Conservation (phyloP, 352 stramenopile species). For the Globisporangium middletonii region DNA sequence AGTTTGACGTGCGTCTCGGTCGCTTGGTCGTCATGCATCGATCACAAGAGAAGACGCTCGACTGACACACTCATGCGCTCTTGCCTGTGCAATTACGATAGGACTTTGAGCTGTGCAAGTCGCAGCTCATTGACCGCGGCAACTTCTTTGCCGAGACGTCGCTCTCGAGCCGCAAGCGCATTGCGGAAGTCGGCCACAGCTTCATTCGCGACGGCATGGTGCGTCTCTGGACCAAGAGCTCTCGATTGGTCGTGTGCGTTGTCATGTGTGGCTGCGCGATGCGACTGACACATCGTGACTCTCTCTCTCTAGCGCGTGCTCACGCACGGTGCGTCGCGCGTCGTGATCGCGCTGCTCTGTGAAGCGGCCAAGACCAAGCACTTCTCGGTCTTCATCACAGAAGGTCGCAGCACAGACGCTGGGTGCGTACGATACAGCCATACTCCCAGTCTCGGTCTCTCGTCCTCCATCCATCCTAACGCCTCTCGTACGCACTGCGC, state of each 20-base stretch:
- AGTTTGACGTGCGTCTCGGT: constrained; percentile 63
- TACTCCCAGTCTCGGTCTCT: background rate
- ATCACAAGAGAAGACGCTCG: background rate
- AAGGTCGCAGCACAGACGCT: constrained; percentile 88
- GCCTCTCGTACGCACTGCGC: constrained; percentile 12
- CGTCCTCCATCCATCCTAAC: constrained; percentile 1
- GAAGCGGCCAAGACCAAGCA: constrained; percentile 90
- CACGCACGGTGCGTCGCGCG: constrained; percentile 91
- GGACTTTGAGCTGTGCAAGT: constrained; percentile 91
- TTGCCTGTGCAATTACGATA: constrained; percentile 2
- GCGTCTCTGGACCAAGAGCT: background rate
- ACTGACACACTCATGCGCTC: background rate
- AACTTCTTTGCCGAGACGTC: constrained; percentile 92
- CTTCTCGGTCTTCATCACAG: constrained; percentile 93
- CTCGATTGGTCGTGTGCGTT: background rate
- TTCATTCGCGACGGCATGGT: constrained; percentile 94
- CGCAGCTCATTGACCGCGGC: constrained; percentile 88
- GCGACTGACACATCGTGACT: background rate
- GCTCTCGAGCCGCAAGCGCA: constrained; percentile 88
- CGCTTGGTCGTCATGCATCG: background rate
- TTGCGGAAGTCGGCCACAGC: constrained; percentile 89
- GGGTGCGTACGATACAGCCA: constrained; percentile 41
- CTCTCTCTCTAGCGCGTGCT: constrained; percentile 75
- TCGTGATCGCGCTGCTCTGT: constrained; percentile 89
- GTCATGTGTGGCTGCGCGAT: background rate